A percentile compares a stretch with the other conserved stretches of the same genome.
phyloP scores from a whole-genome alignment of 169 alveolate genomes.

The Pseudocohnilembus persalinus region DNA sequence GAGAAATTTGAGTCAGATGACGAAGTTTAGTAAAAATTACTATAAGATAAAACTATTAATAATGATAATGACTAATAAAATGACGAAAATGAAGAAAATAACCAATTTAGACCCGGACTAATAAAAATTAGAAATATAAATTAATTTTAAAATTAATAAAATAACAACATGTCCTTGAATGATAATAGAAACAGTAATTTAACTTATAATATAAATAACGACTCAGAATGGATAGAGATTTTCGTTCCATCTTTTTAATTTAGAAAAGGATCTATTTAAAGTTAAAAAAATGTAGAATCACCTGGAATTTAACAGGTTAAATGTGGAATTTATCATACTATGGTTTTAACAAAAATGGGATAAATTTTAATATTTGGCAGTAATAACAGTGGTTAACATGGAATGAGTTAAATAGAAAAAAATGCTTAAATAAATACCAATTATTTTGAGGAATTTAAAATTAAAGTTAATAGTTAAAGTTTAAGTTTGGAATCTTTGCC shows the following conservation, averaged over 20 bases:
- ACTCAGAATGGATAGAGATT: background rate
- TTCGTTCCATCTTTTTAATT: no score
- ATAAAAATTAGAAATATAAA: no score
- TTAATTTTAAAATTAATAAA: no score
- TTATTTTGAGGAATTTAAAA: background rate
- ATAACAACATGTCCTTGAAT: no score
- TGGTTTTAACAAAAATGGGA: conserved; percentile 59
- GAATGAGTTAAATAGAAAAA: background rate
- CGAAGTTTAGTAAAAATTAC: no score
- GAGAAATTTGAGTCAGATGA: no score
- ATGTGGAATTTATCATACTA: conserved; percentile 52
- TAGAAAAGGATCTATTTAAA: background rate
- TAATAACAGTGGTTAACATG: conserved; percentile 38
- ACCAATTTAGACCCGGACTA: no score
- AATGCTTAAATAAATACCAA: background rate
- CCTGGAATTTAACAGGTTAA: conserved; percentile 30
- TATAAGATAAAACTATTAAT: no score
- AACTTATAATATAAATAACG: no score
- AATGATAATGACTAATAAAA: no score
- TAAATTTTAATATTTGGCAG: conserved; percentile 56
- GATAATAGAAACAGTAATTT: no score
- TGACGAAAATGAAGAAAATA: no score
- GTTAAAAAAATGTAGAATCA: conserved; percentile 31
- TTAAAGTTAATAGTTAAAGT: background rate
- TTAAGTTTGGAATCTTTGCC: conserved; percentile 15